These are phyloP conservation scores for Tuber aestivum DNA, from an alignment of 495 filamentous ascomycete species.

Conservation along the genomic window DNA sequence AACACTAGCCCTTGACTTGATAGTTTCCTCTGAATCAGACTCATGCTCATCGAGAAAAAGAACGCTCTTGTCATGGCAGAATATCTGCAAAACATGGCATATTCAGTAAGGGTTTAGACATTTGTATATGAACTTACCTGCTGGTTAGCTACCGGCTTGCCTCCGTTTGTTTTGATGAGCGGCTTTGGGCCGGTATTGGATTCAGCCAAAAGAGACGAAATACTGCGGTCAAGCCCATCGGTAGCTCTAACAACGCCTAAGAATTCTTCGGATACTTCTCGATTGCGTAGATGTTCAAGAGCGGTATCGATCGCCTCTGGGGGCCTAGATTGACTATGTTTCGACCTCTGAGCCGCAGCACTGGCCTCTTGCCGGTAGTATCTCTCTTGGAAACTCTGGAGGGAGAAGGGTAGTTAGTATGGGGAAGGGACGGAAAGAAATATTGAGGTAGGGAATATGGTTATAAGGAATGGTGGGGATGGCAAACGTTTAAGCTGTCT, in stretches of 20 bases:
- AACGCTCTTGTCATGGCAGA: neutral
- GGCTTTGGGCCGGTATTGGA: neutral
- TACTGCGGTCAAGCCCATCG: neutral
- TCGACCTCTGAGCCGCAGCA: constrained; percentile 6
- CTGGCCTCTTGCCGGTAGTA: constrained; percentile 18
- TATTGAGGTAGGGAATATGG: neutral
- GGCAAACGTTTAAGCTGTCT: constrained; percentile 25
- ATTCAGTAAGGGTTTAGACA: neutral
- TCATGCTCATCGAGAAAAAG: neutral
- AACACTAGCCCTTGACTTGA: neutral
- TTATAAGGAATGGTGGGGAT: neutral
- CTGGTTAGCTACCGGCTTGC: neutral
- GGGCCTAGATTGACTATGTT: neutral
- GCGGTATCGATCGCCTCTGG: constrained; percentile 7
- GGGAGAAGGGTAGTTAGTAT: neutral
- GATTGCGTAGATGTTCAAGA: constrained; percentile 5
- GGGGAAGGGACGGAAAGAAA: neutral
- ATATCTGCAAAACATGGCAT: neutral
- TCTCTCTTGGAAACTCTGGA: constrained; percentile 18
- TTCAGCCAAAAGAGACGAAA: neutral
- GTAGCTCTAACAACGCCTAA: neutral
- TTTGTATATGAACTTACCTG: neutral
- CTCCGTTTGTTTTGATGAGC: neutral
- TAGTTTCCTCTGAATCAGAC: neutral
- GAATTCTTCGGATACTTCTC: neutral